Evolutionary conservation across 2,329 filamentous ascomycete species (phyloP), one percentile per base, ranked within the genome.

Genomic region (Phaeophleospora eucalypticola): DNA sequence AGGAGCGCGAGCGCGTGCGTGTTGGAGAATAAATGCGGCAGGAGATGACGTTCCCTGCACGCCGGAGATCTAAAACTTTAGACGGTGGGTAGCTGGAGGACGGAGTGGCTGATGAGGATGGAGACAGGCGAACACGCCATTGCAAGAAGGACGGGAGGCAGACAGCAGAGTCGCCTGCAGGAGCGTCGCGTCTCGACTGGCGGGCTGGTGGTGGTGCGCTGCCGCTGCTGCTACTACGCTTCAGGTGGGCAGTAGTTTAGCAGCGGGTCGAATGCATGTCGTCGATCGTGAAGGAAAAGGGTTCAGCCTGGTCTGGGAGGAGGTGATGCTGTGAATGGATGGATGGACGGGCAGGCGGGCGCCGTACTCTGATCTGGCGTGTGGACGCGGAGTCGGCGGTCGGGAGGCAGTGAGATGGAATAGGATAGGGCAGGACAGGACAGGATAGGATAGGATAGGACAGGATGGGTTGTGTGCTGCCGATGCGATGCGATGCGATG

Each of bases 251-350:
- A 14, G 14, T 35, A 14, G 33, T 15, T 14, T n/a, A 32, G 27
- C n/a, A n/a, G n/a, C n/a, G n/a, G n/a, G n/a, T n/a, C n/a, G 27
- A 35, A 49, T 52, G 50, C 50, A 52, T 52, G 50, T 21, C 36
- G 46, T 47, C 50, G 46, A 52, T 52, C 43, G 12, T 37, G n/a
- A n/a, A n/a, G n/a, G n/a, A n/a, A n/a, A n/a, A n/a, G n/a, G n/a
- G n/a, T n/a, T n/a, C n/a, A n/a, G n/a, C n/a, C n/a, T n/a, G n/a
- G n/a, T n/a, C n/a, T n/a, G n/a, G n/a, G n/a, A n/a, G n/a, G n/a
- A n/a, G n/a, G n/a, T n/a, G n/a, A n/a, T n/a, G n/a, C n/a, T n/a
- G n/a, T n/a, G n/a, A n/a, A n/a, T n/a, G n/a, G n/a, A n/a, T n/a
- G n/a, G n/a, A n/a, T n/a, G n/a, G n/a, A n/a, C n/a, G n/a, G n/a